Percentiles rank a stretch among this genome's conserved stretches.
Evolutionary conservation across 257 asterid species (phyloP).

Genomic region (Cruciata laevipes): DNA sequence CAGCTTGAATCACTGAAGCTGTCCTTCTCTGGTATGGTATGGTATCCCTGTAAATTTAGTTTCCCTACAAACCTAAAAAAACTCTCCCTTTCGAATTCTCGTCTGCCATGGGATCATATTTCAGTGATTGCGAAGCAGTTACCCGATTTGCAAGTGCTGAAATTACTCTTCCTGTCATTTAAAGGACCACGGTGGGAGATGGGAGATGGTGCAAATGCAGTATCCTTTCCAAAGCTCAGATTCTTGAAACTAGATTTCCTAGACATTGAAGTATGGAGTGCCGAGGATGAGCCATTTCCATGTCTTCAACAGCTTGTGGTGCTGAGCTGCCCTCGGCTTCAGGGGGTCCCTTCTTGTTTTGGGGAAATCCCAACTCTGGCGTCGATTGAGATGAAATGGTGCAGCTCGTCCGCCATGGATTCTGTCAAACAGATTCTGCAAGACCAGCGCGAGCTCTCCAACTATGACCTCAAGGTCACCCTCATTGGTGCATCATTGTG

Average conservation of each 20-base stretch:
- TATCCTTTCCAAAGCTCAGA: not conserved
- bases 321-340: not conserved
- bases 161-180: not conserved
- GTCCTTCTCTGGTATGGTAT: not conserved
- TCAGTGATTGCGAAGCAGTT: not conserved
- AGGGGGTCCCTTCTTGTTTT: constrained; percentile 3
- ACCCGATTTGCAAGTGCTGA: not conserved
- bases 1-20: not conserved
- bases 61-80: not conserved
- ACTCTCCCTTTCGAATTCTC: not conserved
- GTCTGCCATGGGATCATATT: not conserved
- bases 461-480: not conserved
- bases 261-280: not conserved
- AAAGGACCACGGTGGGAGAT: not conserved
- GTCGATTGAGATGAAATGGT: constrained; percentile 15
- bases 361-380: constrained; percentile 11
- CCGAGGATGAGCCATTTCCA: not conserved
- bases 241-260: constrained; percentile 7
- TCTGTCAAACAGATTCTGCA: constrained; percentile 2
- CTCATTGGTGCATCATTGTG: not conserved
- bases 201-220: not conserved
- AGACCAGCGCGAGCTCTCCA: not conserved
- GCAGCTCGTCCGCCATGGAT: constrained; percentile 3
- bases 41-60: not conserved
- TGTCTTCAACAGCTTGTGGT: constrained; percentile 5